A percentile compares a stretch with the other conserved stretches of the same genome.
Evolutionary conservation across 352 stramenopile genomes (phyloP).

Genomic region (Phytopythium mirpurense): DNA sequence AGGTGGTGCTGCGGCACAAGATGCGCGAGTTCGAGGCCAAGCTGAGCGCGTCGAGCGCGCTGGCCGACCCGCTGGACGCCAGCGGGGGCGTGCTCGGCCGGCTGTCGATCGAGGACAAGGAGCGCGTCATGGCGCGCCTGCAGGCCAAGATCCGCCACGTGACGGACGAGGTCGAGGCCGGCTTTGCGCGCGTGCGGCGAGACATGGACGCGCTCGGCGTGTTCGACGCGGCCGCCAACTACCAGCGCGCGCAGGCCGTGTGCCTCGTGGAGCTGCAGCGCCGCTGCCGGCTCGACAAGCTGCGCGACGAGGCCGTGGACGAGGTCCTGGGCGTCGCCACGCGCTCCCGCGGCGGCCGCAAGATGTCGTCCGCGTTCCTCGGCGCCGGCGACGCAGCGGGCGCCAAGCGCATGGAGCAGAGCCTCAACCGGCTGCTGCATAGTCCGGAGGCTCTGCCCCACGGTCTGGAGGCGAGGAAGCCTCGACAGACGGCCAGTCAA

Average conservation of each 20-base stretch:
- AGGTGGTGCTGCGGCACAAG: conserved; percentile 72
- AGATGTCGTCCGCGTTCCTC: conserved; percentile 2
- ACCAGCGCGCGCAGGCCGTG: conserved; percentile 53
- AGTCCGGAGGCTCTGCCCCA: not conserved
- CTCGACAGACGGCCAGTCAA: not conserved
- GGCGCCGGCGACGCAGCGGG: not conserved
- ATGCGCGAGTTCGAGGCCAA: conserved; percentile 77
- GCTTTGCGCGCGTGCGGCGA: conserved; percentile 43
- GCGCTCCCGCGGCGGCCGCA: not conserved
- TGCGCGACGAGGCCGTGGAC: conserved; percentile 56
- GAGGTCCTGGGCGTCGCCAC: conserved; percentile 32
- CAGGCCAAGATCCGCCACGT: conserved; percentile 66
- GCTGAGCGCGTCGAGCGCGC: conserved; percentile 30
- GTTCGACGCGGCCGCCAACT: conserved; percentile 57
- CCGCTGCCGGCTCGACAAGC: conserved; percentile 47
- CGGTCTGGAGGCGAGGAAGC: not conserved
- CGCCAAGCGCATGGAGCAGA: conserved; percentile 3
- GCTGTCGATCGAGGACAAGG: conserved; percentile 62
- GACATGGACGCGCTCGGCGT: conserved; percentile 58
- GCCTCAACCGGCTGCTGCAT: not conserved
- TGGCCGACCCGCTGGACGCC: conserved; percentile 47
- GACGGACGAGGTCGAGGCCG: conserved; percentile 44
- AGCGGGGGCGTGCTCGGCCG: conserved; percentile 20
- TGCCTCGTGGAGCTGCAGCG: conserved; percentile 70
- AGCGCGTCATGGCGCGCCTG: conserved; percentile 67